phyloP scores from a whole-genome alignment of 768 basidiomycete species.

The Boletus rubroflammeus region DNA sequence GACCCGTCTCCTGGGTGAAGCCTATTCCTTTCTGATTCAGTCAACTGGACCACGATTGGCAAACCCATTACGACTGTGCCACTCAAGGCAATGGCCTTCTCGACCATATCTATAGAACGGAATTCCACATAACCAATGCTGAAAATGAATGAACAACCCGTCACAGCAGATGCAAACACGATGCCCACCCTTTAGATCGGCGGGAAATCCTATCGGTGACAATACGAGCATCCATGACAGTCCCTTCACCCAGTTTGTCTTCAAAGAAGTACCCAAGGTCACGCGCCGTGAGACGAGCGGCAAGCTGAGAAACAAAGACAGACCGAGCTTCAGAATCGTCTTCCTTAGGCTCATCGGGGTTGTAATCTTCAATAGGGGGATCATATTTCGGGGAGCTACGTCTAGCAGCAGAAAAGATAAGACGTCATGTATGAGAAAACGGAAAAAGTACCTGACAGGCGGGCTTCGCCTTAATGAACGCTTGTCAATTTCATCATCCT shows the following conservation, averaged over 20 bases:
- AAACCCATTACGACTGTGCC: conserved; percentile 98
- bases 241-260: conserved; percentile 89
- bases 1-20: conserved; percentile 87
- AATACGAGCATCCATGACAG: conserved; percentile 93
- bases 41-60: conserved; percentile 94
- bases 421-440: conserved; percentile 5
- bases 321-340: conserved; percentile 98
- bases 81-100: conserved; percentile 83
- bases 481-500: conserved; percentile 31
- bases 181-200: conserved; percentile 90
- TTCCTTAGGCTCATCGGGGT: conserved; percentile 86
- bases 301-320: conserved; percentile 97
- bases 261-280: conserved; percentile 99
- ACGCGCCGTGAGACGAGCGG: conserved; percentile 92
- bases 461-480: conserved; percentile 35
- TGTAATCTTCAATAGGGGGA: conserved; percentile 62
- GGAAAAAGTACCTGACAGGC: conserved; percentile 42
- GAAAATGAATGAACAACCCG: conserved; percentile 4
- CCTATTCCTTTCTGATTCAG: conserved; percentile 93
- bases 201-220: conserved; percentile 94
- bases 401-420: conserved; percentile 34
- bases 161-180: not conserved
- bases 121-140: conserved; percentile 99
- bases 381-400: conserved; percentile 73
- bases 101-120: conserved; percentile 83